A percentile compares a stretch with the other conserved stretches of the same genome.
Evolutionary conservation across 2,329 filamentous ascomycete species (phyloP).

Genomic region (Colletotrichum higginsianum): DNA sequence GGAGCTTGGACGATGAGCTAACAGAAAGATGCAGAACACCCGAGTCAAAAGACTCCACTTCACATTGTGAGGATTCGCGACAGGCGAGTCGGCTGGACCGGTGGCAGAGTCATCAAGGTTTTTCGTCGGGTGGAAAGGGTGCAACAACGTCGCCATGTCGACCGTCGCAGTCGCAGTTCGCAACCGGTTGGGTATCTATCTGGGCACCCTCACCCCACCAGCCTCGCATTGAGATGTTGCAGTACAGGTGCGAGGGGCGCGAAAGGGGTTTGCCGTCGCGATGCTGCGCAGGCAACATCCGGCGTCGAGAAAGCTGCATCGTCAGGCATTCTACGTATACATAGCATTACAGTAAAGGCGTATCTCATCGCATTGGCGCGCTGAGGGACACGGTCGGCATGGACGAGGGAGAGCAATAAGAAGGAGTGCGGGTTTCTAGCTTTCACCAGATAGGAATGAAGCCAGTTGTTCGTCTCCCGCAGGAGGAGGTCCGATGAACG

Average conservation of each 20-base stretch:
- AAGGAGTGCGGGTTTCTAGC: neutral
- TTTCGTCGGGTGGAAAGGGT: too few species aligned
- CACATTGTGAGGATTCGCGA: neutral
- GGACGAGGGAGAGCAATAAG: neutral
- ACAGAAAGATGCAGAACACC: neutral
- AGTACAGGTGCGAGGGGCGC: neutral
- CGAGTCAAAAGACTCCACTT: neutral
- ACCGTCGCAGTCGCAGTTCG: neutral
- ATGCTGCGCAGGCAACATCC: too few species aligned
- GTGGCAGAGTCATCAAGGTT: neutral
- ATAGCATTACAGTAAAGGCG: neutral
- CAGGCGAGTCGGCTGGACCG: neutral
- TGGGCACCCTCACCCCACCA: neutral
- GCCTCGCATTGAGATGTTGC: neutral
- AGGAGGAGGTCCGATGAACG: neutral
- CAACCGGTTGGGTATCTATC: neutral
- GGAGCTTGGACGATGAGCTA: neutral
- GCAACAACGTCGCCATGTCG: neutral
- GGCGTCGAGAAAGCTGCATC: too few species aligned
- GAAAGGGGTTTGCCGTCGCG: too few species aligned
- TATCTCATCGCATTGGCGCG: neutral
- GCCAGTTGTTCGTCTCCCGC: neutral
- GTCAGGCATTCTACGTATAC: neutral
- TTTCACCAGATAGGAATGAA: constrained; percentile 3
- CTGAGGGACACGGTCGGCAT: neutral